Percentiles rank a stretch among this genome's conserved stretches.
These are phyloP conservation scores for Claviceps maximensis DNA, from an alignment of 2,329 filamentous ascomycete species.

Conservation along the genomic window DNA sequence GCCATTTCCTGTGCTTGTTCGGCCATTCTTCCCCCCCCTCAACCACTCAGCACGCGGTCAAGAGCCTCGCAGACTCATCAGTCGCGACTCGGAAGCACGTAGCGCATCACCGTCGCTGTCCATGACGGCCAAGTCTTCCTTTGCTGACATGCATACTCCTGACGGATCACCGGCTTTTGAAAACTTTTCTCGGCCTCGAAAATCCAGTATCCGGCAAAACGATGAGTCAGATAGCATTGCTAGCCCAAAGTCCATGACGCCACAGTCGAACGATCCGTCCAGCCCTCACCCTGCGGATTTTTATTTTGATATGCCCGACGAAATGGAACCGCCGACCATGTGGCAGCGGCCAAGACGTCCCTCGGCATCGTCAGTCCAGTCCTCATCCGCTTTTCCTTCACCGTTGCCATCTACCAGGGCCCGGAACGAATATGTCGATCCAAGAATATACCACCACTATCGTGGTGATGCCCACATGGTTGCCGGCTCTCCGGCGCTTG, in stretches of 20 bases:
- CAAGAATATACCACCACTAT: conserved; percentile 8
- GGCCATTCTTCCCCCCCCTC: neutral
- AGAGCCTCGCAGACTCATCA: conserved; percentile 7
- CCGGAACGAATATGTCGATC: conserved; percentile 27
- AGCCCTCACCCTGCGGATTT: conserved; percentile 15
- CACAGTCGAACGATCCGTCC: conserved; percentile 13
- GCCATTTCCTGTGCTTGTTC: neutral
- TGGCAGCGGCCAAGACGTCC: conserved; percentile 33
- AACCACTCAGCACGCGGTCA: conserved; percentile 7
- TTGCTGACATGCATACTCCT: conserved; percentile 21
- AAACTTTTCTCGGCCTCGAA: conserved; percentile 49
- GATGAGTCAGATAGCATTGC: conserved; percentile 8
- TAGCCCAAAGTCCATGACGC: conserved; percentile 18
- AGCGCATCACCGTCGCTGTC: conserved; percentile 18
- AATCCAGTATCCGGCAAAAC: conserved; percentile 36
- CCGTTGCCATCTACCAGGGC: conserved; percentile 25
- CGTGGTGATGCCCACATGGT: conserved; percentile 14
- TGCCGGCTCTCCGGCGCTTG: conserved; percentile 12
- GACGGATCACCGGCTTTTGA: conserved; percentile 28
- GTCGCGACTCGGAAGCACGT: conserved; percentile 10
- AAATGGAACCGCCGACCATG: conserved; percentile 16
- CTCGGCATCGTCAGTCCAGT: conserved; percentile 35
- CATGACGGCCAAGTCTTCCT: conserved; percentile 19
- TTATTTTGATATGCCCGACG: conserved; percentile 16
- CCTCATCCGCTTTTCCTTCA: conserved; percentile 32